Conservation (phyloP, 108 stramenopile genomes). For the Cyclostephanos tholiformis region DNA sequence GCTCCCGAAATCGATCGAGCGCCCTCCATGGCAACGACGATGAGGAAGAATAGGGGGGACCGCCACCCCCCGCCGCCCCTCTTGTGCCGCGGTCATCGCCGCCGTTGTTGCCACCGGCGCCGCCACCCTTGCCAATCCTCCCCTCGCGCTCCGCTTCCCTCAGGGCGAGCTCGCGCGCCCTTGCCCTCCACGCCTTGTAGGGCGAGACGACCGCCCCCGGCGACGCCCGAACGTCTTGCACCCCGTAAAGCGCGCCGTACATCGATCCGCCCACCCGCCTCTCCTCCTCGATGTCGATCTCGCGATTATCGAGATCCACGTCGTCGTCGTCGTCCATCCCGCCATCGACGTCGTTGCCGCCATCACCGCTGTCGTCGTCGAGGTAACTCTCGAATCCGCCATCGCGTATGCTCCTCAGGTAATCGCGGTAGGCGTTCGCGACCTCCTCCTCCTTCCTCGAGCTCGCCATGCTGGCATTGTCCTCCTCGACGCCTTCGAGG, state of each 20-base stretch:
- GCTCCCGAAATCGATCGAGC: slow-evolving; percentile 6
- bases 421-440: slow-evolving; percentile 41
- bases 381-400: slow-evolving; percentile 48
- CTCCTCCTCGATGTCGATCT: slow-evolving; percentile 32
- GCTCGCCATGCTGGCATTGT: not conserved
- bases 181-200: slow-evolving; percentile 27
- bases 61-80: not conserved
- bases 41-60: not conserved
- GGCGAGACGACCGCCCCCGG: slow-evolving; percentile 9
- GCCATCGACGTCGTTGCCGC: not conserved
- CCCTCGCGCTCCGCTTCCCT: slow-evolving; percentile 1
- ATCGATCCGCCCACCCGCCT: not conserved
- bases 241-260: slow-evolving; percentile 29
- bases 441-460: slow-evolving; percentile 34
- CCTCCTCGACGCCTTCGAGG: slow-evolving; percentile 19
- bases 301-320: not conserved
- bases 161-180: slow-evolving; percentile 3
- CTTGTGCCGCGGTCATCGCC: not conserved
- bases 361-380: slow-evolving; percentile 2
- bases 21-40: not conserved
- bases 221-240: slow-evolving; percentile 23
- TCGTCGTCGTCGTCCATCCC: slow-evolving; percentile 7
- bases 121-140: not conserved
- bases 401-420: slow-evolving; percentile 42
- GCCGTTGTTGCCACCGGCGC: not conserved